Evolutionary conservation across 768 basidiomycete genomes (phyloP).

Genomic region (Kwoniella mangroviensis): DNA sequence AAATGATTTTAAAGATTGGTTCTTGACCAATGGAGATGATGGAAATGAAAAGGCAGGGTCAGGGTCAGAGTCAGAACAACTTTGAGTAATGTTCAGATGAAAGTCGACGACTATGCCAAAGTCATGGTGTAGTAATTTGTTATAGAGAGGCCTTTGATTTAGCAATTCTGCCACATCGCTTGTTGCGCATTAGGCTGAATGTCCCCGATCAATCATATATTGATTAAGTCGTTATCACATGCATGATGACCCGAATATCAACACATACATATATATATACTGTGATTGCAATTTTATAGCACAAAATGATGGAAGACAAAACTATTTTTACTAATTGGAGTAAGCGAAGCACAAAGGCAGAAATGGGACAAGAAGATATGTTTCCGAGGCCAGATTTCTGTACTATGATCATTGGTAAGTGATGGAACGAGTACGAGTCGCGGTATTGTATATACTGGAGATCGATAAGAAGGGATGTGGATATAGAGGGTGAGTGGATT

Average conservation of each 20-base stretch:
- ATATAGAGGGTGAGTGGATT: background rate
- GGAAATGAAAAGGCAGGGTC: too few species aligned
- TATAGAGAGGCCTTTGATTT: too few species aligned
- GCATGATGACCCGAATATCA: constrained; percentile 1
- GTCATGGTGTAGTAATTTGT: too few species aligned
- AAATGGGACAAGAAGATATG: background rate
- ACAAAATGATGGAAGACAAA: background rate
- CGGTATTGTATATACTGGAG: background rate
- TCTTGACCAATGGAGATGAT: too few species aligned
- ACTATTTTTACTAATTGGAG: background rate
- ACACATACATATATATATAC: constrained; percentile 2
- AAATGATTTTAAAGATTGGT: too few species aligned
- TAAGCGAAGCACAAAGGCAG: background rate
- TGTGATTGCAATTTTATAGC: background rate
- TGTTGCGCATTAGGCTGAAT: too few species aligned
- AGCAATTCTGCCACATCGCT: too few species aligned
- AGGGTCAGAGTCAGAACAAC: too few species aligned
- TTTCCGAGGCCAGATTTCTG: background rate
- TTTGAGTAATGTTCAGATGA: too few species aligned
- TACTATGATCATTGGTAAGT: background rate
- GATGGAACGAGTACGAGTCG: background rate
- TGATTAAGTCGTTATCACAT: background rate
- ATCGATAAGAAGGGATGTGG: background rate
- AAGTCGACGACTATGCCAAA: too few species aligned
- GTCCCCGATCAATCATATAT: too few species aligned